A percentile compares a stretch with the other conserved stretches of the same genome.
phyloP scores from a whole-genome alignment of 164 flowering plant genomes.

The grape (Vitis vinifera) region ASM3070453v1 NC_081810.1:583501-584000 shows the following conservation, averaged over 20 bases:
- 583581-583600: slow-evolving; percentile 85
- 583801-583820: slow-evolving; percentile 49
- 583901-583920: too few relatives aligned
- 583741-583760: slow-evolving; percentile 26
- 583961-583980: too few relatives aligned
- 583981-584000: too few relatives aligned
- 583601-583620: slow-evolving; percentile 64
- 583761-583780: slow-evolving; percentile 43
- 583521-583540: background rate
- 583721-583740: background rate
- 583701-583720: background rate
- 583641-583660: slow-evolving; percentile 24
- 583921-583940: too few relatives aligned
- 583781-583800: slow-evolving; percentile 32
- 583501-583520: background rate
- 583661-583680: slow-evolving; percentile 17
- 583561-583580: slow-evolving; percentile 56
- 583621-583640: slow-evolving; percentile 33
- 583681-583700: slow-evolving; percentile 21
- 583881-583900: slow-evolving; percentile 14
- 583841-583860: background rate
- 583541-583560: background rate
- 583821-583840: background rate
- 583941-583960: too few relatives aligned
- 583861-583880: background rate